A percentile compares a stretch with the other conserved stretches of the same genome.
Evolutionary conservation across 2,329 filamentous ascomycete genomes (phyloP).

Genomic region (Mycosphaerella sp.): DNA sequence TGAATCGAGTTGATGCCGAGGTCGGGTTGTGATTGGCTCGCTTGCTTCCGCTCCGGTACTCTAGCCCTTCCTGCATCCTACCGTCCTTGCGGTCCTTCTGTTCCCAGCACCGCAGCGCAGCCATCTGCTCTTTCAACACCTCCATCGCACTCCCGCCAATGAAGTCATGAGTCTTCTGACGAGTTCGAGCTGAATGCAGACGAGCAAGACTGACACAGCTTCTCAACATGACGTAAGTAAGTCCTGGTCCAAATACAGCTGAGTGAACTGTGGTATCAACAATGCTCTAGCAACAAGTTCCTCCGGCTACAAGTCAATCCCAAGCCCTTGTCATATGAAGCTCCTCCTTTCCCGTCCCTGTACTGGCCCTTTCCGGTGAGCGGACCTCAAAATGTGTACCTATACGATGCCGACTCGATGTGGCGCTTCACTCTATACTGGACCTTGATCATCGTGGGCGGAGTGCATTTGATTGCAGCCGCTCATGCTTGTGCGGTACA

Average conservation of each 20-base stretch:
- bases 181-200: background rate
- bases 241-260: too few species aligned
- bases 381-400: slow-evolving; percentile 53
- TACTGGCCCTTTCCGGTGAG: slow-evolving; percentile 63
- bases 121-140: too few species aligned
- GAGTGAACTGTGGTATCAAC: background rate
- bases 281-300: slow-evolving; percentile 34
- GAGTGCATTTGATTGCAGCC: slow-evolving; percentile 67
- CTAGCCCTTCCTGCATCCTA: too few species aligned
- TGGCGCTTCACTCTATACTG: slow-evolving; percentile 84
- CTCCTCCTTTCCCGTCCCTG: slow-evolving; percentile 72
- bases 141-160: too few species aligned
- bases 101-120: too few species aligned
- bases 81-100: too few species aligned
- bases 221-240: slow-evolving; percentile 9
- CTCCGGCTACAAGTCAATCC: slow-evolving; percentile 42
- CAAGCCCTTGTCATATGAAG: slow-evolving; percentile 54
- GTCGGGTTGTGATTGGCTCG: background rate
- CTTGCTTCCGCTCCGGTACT: too few species aligned
- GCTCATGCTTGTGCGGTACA: slow-evolving; percentile 68
- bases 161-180: too few species aligned
- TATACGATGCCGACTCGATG: slow-evolving; percentile 71
- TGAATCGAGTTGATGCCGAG: slow-evolving; percentile 8
- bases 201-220: background rate
- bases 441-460: slow-evolving; percentile 73